These are phyloP conservation scores for Oldenlandia corymbosa DNA, from an alignment of 257 asterid species.

Conservation along the genomic window DNA sequence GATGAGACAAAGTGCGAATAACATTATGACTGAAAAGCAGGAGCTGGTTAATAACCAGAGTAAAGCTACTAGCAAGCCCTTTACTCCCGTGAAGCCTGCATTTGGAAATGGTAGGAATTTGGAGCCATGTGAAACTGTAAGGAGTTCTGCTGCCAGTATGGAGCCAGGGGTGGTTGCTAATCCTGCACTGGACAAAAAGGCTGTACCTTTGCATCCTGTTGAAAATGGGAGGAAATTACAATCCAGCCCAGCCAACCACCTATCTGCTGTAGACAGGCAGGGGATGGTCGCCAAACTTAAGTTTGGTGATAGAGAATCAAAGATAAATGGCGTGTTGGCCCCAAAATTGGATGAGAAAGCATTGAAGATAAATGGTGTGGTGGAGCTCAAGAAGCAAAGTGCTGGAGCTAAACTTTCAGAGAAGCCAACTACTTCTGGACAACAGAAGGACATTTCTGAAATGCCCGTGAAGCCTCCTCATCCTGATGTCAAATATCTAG, in stretches of 20 bases:
- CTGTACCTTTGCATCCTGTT: conserved; percentile 3
- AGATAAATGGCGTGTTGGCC: background rate
- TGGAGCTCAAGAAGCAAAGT: conserved; percentile 18
- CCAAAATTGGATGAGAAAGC: conserved; percentile 24
- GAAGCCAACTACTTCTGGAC: conserved; percentile 7
- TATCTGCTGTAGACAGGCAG: conserved; percentile 8
- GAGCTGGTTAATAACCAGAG: conserved; percentile 12
- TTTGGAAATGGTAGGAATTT: conserved; percentile 16
- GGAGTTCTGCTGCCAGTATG: conserved; percentile 8
- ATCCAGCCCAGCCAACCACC: conserved; percentile 5
- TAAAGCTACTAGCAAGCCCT: conserved; percentile 20
- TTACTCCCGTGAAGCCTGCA: conserved; percentile 17
- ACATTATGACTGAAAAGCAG: conserved; percentile 19
- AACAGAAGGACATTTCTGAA: conserved; percentile 22
- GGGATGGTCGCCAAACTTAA: background rate
- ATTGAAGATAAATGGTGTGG: conserved; percentile 23
- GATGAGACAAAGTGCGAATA: conserved; percentile 16
- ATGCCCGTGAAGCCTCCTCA: conserved; percentile 34
- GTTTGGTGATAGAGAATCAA: conserved; percentile 7
- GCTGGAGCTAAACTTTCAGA: conserved; percentile 3
- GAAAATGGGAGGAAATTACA: conserved; percentile 20
- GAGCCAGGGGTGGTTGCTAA: conserved; percentile 15
- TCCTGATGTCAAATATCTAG: conserved; percentile 43
- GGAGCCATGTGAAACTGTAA: conserved; percentile 28
- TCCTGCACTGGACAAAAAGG: conserved; percentile 9